These are phyloP conservation scores for Allium cepa DNA, from an alignment of 106 monocot genomes.

Conservation along the genomic window DNA sequence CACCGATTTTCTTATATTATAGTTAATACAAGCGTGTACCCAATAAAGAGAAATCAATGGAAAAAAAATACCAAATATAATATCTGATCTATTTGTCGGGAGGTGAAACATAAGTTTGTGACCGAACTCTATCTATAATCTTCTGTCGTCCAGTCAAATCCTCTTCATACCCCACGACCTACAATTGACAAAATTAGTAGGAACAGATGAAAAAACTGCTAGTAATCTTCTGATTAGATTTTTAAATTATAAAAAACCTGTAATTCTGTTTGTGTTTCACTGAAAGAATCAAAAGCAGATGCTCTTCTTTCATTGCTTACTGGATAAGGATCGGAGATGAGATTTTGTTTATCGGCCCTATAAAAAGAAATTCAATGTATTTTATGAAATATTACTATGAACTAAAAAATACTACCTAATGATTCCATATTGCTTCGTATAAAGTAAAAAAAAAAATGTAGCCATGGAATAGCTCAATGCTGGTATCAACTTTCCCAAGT, in stretches of 20 bases:
- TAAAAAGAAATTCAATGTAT: neutral
- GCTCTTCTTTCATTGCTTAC: slow-evolving; percentile 13
- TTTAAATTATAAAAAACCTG: slow-evolving; percentile 47
- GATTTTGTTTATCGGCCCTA: slow-evolving; percentile 48
- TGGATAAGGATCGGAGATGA: neutral
- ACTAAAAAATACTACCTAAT: no score
- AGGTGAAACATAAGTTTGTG: slow-evolving; percentile 50
- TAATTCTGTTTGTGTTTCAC: slow-evolving; percentile 93
- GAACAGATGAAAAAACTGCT: no score
- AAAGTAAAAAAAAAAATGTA: neutral
- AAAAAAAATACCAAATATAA: no score
- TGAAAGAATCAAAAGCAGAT: slow-evolving; percentile 53
- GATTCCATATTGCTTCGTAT: no score
- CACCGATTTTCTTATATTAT: no score
- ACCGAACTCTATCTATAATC: slow-evolving; percentile 91
- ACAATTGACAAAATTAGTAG: neutral
- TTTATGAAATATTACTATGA: neutral
- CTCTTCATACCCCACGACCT: slow-evolving; percentile 98
- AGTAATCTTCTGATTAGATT: no score
- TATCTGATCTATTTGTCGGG: slow-evolving; percentile 19
- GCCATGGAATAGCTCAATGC: neutral
- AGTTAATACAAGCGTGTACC: no score
- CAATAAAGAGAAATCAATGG: no score
- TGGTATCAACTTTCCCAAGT: neutral
- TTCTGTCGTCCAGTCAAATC: slow-evolving; percentile 93